A percentile compares a stretch with the other conserved stretches of the same genome.
Evolutionary conservation across 441 rosid genomes (phyloP).

Genomic region (Syzygium syzygioides): DNA sequence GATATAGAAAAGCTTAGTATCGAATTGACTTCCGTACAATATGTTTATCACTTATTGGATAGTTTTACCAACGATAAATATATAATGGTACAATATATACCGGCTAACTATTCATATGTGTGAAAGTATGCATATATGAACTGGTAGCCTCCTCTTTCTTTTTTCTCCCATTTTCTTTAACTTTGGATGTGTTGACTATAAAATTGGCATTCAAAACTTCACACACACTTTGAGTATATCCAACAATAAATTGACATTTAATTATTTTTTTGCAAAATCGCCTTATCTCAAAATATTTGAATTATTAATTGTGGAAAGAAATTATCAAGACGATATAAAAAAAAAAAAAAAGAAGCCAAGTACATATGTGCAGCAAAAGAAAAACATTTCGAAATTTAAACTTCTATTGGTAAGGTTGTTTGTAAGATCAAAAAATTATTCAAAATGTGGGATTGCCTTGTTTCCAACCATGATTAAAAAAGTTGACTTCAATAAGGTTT

Average conservation of each 20-base stretch:
- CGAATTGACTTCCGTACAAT: background rate
- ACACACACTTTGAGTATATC: background rate
- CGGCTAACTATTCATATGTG: background rate
- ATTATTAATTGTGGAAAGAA: background rate
- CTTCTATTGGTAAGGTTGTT: background rate
- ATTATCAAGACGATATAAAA: background rate
- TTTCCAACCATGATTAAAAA: background rate
- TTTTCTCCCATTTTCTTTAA: background rate
- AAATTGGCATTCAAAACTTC: background rate
- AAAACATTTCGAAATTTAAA: background rate
- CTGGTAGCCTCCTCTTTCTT: background rate
- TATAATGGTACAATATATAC: background rate
- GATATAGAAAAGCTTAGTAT: background rate
- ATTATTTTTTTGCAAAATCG: background rate
- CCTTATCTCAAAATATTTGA: too few relatives aligned
- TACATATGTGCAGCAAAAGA: background rate
- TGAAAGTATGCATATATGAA: background rate
- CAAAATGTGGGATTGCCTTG: background rate
- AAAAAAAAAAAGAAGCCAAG: rapidly evolving
- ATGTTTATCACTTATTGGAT: background rate
- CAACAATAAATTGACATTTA: background rate
- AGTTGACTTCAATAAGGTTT: background rate
- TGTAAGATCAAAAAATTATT: background rate
- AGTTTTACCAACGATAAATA: background rate
- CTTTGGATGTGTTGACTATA: background rate